These are phyloP conservation scores for Periconia sp. DNA, from an alignment of 2,329 filamentous ascomycete species.

Conservation along the genomic window DNA sequence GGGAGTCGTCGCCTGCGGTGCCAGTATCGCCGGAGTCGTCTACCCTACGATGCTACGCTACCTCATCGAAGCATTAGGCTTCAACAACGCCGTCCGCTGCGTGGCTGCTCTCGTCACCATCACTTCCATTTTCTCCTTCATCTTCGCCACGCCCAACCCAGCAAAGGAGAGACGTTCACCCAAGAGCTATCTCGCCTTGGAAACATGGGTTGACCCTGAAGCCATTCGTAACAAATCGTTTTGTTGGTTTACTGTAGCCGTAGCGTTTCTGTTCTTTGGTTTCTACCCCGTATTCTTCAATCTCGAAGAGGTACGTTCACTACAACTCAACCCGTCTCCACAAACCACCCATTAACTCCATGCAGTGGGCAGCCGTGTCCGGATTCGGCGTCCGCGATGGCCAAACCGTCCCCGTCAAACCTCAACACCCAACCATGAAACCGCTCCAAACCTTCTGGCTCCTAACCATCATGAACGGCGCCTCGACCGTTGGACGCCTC, in stretches of 20 bases:
- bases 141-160: slow-evolving; percentile 50
- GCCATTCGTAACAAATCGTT: slow-evolving; percentile 49
- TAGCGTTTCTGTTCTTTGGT: slow-evolving; percentile 54
- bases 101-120: slow-evolving; percentile 45
- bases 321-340: too few species aligned
- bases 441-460: slow-evolving; percentile 52
- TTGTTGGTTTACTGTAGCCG: slow-evolving; percentile 47
- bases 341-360: background rate
- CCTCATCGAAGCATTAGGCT: slow-evolving; percentile 46
- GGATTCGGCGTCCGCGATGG: slow-evolving; percentile 46
- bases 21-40: slow-evolving; percentile 50
- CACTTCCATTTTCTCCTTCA: slow-evolving; percentile 46
- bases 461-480: slow-evolving; percentile 53
- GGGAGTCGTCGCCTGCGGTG: slow-evolving; percentile 54
- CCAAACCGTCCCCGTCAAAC: slow-evolving; percentile 7
- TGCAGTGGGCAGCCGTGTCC: slow-evolving; percentile 48
- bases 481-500: slow-evolving; percentile 51
- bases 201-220: slow-evolving; percentile 48
- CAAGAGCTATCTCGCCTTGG: slow-evolving; percentile 41
- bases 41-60: slow-evolving; percentile 52
- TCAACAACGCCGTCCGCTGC: slow-evolving; percentile 48
- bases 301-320: slow-evolving; percentile 48
- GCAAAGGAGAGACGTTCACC: slow-evolving; percentile 41
- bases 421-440: slow-evolving; percentile 18
- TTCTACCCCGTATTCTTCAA: slow-evolving; percentile 58